Evolutionary conservation across 805 yeast genomes (phyloP).

Genomic region (Teunomyces stri): DNA sequence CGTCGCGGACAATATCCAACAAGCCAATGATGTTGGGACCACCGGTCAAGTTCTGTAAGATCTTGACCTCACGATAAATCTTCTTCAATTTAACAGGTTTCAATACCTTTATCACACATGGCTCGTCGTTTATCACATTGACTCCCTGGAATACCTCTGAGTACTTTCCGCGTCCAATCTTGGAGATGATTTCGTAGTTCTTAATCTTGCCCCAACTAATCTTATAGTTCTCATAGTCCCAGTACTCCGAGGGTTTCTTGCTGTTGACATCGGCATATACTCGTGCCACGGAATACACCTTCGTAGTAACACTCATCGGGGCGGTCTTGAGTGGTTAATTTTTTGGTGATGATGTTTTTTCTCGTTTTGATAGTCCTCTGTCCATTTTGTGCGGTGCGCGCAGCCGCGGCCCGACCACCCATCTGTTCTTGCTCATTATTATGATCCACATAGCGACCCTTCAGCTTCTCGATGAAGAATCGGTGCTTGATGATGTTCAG

Average conservation of each 20-base stretch:
- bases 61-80: constrained; percentile 85
- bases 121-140: constrained; percentile 57
- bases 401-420: background rate
- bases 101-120: constrained; percentile 81
- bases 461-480: constrained; percentile 4
- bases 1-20: constrained; percentile 79
- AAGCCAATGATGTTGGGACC: constrained; percentile 80
- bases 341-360: constrained; percentile 1
- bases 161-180: constrained; percentile 91
- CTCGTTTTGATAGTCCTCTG: background rate
- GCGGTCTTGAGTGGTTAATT: background rate
- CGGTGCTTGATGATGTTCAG: constrained; percentile 19
- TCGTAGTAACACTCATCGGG: constrained; percentile 25
- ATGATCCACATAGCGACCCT: constrained; percentile 1
- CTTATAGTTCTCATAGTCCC: constrained; percentile 75
- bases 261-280: constrained; percentile 78
- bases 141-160: constrained; percentile 92
- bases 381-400: background rate
- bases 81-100: constrained; percentile 93
- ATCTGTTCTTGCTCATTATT: background rate
- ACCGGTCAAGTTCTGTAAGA: constrained; percentile 77
- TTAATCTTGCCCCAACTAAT: constrained; percentile 42
- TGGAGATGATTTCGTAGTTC: constrained; percentile 72
- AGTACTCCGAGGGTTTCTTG: constrained; percentile 66
- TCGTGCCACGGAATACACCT: constrained; percentile 36